Conservation (phyloP, 306 rosid species). For the barrel medic (Medicago truncatula) region DNA sequence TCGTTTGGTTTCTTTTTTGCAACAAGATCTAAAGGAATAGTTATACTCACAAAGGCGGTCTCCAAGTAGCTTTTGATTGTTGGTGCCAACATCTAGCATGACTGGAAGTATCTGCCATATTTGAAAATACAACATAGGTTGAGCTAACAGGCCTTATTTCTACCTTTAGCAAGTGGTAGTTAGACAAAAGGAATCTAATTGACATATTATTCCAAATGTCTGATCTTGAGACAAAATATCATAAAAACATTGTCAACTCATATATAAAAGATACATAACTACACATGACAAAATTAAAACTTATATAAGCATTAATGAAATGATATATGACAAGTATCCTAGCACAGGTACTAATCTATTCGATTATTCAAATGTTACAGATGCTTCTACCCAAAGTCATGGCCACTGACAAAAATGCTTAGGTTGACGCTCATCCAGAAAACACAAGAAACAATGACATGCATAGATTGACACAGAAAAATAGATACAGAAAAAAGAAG, state of each 20-base stretch:
- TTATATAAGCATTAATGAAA: constrained; percentile 24
- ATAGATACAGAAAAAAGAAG: constrained; percentile 35
- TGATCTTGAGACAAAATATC: constrained; percentile 28
- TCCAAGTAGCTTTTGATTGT: constrained; percentile 87
- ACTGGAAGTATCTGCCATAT: constrained; percentile 87
- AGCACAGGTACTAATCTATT: constrained; percentile 20
- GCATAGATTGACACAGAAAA: constrained; percentile 22
- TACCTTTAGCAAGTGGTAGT: constrained; percentile 13
- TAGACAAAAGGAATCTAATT: constrained; percentile 22
- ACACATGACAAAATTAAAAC: constrained; percentile 18
- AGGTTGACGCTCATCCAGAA: constrained; percentile 2
- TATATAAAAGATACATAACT: constrained; percentile 12
- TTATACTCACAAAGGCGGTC: constrained; percentile 88
- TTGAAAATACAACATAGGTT: constrained; percentile 39
- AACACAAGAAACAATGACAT: constrained; percentile 5
- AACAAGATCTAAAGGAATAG: constrained; percentile 23
- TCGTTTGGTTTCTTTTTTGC: constrained; percentile 17
- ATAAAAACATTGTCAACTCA: constrained; percentile 13
- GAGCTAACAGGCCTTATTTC: constrained; percentile 28
- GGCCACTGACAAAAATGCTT: constrained; percentile 19
- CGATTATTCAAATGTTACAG: background rate
- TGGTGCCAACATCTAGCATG: constrained; percentile 98
- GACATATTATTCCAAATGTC: constrained; percentile 28
- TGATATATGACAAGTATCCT: constrained; percentile 22
- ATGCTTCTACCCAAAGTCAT: too few relatives aligned